These are phyloP conservation scores for Parathielavia appendiculata DNA, from an alignment of 495 filamentous ascomycete genomes.

Conservation along the genomic window DNA sequence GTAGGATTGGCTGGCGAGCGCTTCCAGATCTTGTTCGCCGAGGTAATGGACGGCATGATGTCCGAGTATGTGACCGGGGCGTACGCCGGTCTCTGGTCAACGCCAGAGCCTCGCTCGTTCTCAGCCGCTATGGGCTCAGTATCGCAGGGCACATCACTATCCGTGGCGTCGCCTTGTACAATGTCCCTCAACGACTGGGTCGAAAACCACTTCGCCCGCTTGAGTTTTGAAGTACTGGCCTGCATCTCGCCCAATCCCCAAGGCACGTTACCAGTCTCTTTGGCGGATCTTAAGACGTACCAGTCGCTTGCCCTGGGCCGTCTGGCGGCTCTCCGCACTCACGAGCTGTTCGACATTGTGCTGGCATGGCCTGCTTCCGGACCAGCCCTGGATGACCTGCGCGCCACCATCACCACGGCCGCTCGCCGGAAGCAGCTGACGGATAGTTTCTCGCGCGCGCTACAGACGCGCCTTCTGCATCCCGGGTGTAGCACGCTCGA, in stretches of 20 bases:
- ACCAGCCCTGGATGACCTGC: constrained; percentile 76
- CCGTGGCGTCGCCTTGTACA: constrained; percentile 49
- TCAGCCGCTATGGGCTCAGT: constrained; percentile 22
- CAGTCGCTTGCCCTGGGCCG: constrained; percentile 73
- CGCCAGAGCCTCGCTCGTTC: constrained; percentile 11
- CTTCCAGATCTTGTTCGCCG: constrained; percentile 70
- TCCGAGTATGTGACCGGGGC: constrained; percentile 56
- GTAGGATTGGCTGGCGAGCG: constrained; percentile 70
- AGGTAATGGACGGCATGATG: constrained; percentile 66
- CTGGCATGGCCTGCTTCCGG: constrained; percentile 74
- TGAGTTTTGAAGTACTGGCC: constrained; percentile 58
- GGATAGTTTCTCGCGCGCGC: constrained; percentile 58
- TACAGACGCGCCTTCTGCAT: constrained; percentile 74
- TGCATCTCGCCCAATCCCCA: constrained; percentile 30
- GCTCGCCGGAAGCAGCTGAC: constrained; percentile 61
- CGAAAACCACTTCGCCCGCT: constrained; percentile 61
- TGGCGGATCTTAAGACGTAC: constrained; percentile 67
- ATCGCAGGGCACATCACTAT: constrained; percentile 29
- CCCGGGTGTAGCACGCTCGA: constrained; percentile 84
- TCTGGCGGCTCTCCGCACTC: constrained; percentile 71
- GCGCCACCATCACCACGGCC: constrained; percentile 49
- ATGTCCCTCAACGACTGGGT: constrained; percentile 62
- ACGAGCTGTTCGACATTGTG: constrained; percentile 84
- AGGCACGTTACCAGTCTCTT: constrained; percentile 38
- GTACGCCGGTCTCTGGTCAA: constrained; percentile 56